Conservation (phyloP, 2,329 filamentous ascomycete species). For the Fusarium sp. region DNA sequence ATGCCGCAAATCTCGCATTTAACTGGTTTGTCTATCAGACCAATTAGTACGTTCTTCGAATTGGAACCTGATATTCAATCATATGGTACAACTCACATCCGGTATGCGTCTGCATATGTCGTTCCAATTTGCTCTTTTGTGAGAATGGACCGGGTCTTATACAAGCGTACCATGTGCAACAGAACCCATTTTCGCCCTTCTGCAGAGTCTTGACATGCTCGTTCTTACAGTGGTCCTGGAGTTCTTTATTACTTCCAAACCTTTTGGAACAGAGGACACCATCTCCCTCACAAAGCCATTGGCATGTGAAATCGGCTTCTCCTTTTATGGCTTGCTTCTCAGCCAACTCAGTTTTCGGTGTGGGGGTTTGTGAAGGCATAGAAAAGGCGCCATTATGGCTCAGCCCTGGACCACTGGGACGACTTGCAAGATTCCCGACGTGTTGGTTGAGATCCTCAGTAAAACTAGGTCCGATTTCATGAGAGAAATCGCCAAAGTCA, state of each 20-base stretch:
- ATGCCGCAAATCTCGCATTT: conserved; percentile 65
- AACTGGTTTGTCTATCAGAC: conserved; percentile 65
- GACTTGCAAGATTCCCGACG: conserved; percentile 1
- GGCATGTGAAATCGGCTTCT: conserved; percentile 46
- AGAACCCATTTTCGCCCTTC: conserved; percentile 58
- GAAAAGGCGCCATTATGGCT: conserved; percentile 7
- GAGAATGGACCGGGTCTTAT: conserved; percentile 63
- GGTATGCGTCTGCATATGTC: conserved; percentile 73
- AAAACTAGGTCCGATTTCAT: conserved; percentile 15
- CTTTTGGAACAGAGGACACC: conserved; percentile 46
- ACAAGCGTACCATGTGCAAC: conserved; percentile 68
- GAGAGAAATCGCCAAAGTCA: conserved; percentile 12
- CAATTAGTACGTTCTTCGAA: conserved; percentile 14
- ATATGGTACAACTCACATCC: conserved; percentile 59
- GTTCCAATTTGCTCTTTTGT: conserved; percentile 70
- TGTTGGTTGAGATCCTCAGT: conserved; percentile 14
- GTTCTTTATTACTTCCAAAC: conserved; percentile 57
- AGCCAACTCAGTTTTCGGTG: conserved; percentile 19
- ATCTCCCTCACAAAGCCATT: conserved; percentile 43
- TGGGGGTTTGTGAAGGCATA: background rate
- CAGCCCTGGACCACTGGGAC: background rate
- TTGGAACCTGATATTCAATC: background rate
- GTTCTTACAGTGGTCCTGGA: conserved; percentile 65
- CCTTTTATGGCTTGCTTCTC: conserved; percentile 29
- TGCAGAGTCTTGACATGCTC: conserved; percentile 59